Conservation (phyloP, 208 protist genomes). For the Trypanosoma cruzi region DNA sequence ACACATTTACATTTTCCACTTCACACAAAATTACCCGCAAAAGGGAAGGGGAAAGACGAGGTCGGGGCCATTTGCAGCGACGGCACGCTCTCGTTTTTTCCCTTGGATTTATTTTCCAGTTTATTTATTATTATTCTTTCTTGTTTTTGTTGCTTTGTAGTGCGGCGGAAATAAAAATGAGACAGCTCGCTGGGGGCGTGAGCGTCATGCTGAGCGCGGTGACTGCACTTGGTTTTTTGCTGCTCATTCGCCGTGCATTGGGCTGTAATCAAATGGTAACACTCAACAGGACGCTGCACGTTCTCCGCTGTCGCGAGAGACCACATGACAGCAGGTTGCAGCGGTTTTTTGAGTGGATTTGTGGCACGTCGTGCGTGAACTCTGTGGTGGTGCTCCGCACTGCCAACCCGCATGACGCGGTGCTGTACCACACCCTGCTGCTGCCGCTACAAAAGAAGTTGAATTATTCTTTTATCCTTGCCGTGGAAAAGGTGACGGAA, state of each 20-base stretch:
- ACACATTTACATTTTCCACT: neutral
- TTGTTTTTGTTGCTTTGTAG: too few relatives aligned
- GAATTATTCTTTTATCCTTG: slow-evolving; percentile 10
- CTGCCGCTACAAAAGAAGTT: slow-evolving; percentile 12
- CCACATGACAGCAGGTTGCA: neutral
- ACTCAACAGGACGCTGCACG: neutral
- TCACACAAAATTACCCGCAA: neutral
- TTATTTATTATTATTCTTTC: too few relatives aligned
- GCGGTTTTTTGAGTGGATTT: neutral
- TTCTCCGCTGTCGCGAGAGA: neutral
- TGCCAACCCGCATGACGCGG: slow-evolving; percentile 10
- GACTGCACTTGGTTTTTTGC: neutral
- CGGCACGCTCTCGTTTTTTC: too few relatives aligned
- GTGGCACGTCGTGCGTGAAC: neutral
- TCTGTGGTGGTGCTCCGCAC: slow-evolving; percentile 18
- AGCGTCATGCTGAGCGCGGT: neutral
- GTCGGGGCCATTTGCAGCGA: too few relatives aligned
- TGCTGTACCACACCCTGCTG: slow-evolving; percentile 13
- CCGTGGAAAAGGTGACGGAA: neutral
- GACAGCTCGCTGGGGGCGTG: neutral
- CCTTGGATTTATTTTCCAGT: too few relatives aligned
- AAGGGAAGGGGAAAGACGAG: neutral
- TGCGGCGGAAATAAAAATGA: neutral
- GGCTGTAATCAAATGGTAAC: neutral
- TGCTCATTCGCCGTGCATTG: neutral